Base-by-base conservation (phyloP, 371 early-diverging fungal genomes). In the Rhizopus microsporus region DNA sequence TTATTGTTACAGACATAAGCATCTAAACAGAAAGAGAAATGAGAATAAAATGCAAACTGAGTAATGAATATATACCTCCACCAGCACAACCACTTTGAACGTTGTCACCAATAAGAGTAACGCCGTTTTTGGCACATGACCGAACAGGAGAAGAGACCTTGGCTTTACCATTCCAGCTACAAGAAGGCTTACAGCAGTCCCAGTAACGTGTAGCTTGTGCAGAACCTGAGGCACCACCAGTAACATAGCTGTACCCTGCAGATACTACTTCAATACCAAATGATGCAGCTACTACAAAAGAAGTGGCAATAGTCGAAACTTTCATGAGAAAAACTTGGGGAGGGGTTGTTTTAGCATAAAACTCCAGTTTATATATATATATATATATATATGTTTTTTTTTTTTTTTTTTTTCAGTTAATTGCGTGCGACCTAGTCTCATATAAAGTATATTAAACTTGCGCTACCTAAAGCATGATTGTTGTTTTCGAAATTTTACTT, bases 151-250 rank as follows among this genome's bases (percentile, higher is more conserved):
- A 47, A 17, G 57, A 38, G 3, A 72, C 72, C 12, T 46, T 23
- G 13, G 71, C 69, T 54, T 77, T 77, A 10, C 64, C 72, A 0
- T 52, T 42, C 75, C 75, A 75, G 12, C 65, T 52, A 38, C 77
- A 74, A 12, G 73, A 72, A 23, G 75, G 56, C 17, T 77, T 77
- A 68, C 77, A 77, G 49, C 77, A 77, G 49, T 77, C 77, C 72
- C 77, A 77, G 49, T 77, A 77, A 34, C 72, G 69, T 5, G 74
- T 77, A 0, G 75, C 74, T 6, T 39, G 44, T 32, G 72, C 74
- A 34, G 6, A 32, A 23, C 72, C 72, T 3, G 65, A 65, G 17
- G 56, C 37, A 31, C 69, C 72, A 17, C 61, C 59, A 29, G 42
- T 34, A 10, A 66, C 37, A 9, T 66, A 63, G 23, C 47, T 42